These are phyloP conservation scores for Plenodomus tracheiphilus DNA, from an alignment of 2,329 filamentous ascomycete genomes.

Conservation along the genomic window DNA sequence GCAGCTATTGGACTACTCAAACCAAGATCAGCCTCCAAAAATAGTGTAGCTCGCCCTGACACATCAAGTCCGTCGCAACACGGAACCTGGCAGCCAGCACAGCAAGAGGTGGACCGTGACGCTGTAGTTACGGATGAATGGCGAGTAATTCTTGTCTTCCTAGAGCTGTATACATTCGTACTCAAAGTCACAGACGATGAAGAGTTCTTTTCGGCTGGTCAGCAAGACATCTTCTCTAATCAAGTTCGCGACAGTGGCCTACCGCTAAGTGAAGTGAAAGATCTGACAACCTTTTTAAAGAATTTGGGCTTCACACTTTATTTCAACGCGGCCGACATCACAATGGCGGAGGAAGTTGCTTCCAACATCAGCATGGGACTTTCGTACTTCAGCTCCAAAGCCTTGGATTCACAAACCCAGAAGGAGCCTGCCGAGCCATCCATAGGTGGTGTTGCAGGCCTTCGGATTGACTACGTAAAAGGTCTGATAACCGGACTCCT, in stretches of 20 bases:
- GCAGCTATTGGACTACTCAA: constrained; percentile 62
- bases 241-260: constrained; percentile 65
- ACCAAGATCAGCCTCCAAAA: constrained; percentile 31
- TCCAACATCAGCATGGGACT: constrained; percentile 53
- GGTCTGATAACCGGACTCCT: constrained; percentile 78
- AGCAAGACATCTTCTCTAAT: constrained; percentile 32
- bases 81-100: constrained; percentile 40
- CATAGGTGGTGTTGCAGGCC: constrained; percentile 66
- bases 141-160: constrained; percentile 84
- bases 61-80: constrained; percentile 21
- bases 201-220: constrained; percentile 74
- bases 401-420: constrained; percentile 21
- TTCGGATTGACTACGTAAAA: constrained; percentile 78
- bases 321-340: constrained; percentile 74
- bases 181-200: constrained; percentile 94
- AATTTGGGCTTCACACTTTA: constrained; percentile 88
- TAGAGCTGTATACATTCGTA: constrained; percentile 93
- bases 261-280: constrained; percentile 69
- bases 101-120: constrained; percentile 37
- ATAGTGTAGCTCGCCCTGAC: constrained; percentile 5
- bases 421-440: constrained; percentile 46
- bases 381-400: constrained; percentile 39
- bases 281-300: constrained; percentile 82
- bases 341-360: constrained; percentile 50
- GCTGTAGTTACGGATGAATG: constrained; percentile 69